A percentile compares a stretch with the other conserved stretches of the same genome.
These are phyloP conservation scores for Canavalia gladiata DNA, from an alignment of 306 rosid species.

Conservation along the genomic window DNA sequence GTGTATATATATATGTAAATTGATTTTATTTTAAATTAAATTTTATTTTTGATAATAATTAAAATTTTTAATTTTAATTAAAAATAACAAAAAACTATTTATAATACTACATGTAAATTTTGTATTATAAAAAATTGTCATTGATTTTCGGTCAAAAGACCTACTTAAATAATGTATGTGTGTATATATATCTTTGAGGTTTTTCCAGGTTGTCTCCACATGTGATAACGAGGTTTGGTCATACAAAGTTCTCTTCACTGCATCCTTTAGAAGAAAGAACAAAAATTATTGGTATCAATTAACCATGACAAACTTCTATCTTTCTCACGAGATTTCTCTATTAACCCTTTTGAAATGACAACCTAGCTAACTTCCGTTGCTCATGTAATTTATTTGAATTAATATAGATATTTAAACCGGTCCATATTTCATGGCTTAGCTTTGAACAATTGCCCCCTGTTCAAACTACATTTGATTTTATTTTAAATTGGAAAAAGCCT, in stretches of 20 bases:
- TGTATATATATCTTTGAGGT: constrained; percentile 24
- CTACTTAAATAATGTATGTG: constrained; percentile 17
- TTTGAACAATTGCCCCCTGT: constrained; percentile 90
- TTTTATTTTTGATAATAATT: too few species aligned
- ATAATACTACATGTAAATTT: too few species aligned
- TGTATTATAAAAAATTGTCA: not conserved
- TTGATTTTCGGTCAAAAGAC: constrained; percentile 51
- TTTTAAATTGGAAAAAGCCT: constrained; percentile 50
- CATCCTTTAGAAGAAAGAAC: constrained; percentile 47
- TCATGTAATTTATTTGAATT: constrained; percentile 41
- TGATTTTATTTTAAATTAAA: too few species aligned
- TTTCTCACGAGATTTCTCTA: constrained; percentile 53
- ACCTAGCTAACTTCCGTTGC: constrained; percentile 43
- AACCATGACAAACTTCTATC: constrained; percentile 58
- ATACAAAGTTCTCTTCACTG: constrained; percentile 47
- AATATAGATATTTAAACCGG: constrained; percentile 46
- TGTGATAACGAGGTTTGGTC: constrained; percentile 53
- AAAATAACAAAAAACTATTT: too few species aligned
- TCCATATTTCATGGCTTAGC: constrained; percentile 75
- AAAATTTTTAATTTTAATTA: too few species aligned
- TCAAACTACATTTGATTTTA: constrained; percentile 74
- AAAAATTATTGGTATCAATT: constrained; percentile 26
- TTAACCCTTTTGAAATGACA: constrained; percentile 55
- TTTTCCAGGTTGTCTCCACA: constrained; percentile 73
- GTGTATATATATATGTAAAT: too few species aligned